Conservation (phyloP, 2,329 filamentous ascomycete species). For the Corniculantispora saksenae region DNA sequence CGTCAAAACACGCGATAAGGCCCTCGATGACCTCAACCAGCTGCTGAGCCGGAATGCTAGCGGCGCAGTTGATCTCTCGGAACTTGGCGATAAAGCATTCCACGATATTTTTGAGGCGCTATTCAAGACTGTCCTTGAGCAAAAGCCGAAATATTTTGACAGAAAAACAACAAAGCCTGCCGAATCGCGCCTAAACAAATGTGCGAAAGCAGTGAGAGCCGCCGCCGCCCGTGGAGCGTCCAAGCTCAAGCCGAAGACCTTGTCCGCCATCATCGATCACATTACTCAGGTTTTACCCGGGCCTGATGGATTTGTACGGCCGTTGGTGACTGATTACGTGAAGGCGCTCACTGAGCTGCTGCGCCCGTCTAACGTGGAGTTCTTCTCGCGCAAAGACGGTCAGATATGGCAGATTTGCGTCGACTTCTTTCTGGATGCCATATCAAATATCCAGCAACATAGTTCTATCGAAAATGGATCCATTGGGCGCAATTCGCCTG, state of each 20-base stretch:
- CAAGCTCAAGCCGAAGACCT: conserved; percentile 72
- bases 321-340: conserved; percentile 74
- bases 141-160: conserved; percentile 65
- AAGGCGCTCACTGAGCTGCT: conserved; percentile 73
- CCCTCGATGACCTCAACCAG: conserved; percentile 42
- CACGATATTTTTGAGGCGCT: conserved; percentile 79
- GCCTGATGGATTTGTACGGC: conserved; percentile 62
- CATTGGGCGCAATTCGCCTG: conserved; percentile 48
- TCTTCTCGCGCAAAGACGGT: conserved; percentile 58
- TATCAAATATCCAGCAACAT: conserved; percentile 46
- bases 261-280: conserved; percentile 78
- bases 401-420: conserved; percentile 69
- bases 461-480: conserved; percentile 37
- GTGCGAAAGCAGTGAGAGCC: conserved; percentile 70
- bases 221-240: conserved; percentile 69
- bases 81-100: conserved; percentile 74
- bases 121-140: conserved; percentile 67
- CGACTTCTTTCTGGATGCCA: conserved; percentile 70
- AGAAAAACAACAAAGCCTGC: conserved; percentile 48
- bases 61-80: conserved; percentile 37
- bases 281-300: conserved; percentile 73
- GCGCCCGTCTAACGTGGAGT: conserved; percentile 76
- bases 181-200: conserved; percentile 63
- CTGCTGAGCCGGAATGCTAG: conserved; percentile 41
- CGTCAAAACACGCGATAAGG: conserved; percentile 40